Evolutionary conservation across 176 grass and related monocot species (phyloP).

Genomic region (Oryza longistaminata): DNA sequence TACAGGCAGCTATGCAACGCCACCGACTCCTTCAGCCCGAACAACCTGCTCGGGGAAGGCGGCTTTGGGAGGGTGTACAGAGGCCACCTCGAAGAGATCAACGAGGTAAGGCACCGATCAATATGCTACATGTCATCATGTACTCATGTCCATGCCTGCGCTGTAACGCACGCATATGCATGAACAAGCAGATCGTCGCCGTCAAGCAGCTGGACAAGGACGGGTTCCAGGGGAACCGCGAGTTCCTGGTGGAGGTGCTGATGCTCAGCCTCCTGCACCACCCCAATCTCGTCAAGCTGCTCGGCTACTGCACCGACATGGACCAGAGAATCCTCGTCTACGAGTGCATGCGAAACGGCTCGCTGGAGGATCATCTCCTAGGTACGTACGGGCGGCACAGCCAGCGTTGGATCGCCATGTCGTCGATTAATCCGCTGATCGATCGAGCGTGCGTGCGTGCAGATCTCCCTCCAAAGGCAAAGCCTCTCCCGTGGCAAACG

Average conservation of each 20-base stretch:
- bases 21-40: conserved; percentile 57
- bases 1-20: conserved; percentile 53
- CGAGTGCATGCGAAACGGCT: conserved; percentile 77
- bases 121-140: not conserved
- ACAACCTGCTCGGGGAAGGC: conserved; percentile 77
- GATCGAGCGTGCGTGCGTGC: not conserved
- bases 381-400: conserved; percentile 20
- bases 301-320: conserved; percentile 69
- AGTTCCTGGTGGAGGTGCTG: conserved; percentile 87
- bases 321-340: conserved; percentile 79
- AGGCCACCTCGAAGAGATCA: conserved; percentile 51
- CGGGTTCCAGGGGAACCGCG: conserved; percentile 73
- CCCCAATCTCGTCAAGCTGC: conserved; percentile 72
- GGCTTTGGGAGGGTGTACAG: conserved; percentile 87
- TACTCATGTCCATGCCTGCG: not conserved
- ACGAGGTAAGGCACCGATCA: conserved; percentile 26
- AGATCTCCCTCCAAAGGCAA: conserved; percentile 46
- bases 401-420: too few relatives aligned
- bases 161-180: not conserved
- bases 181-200: conserved; percentile 46
- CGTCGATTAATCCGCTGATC: not conserved
- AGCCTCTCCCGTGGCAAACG: conserved; percentile 64
- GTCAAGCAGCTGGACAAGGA: conserved; percentile 82
- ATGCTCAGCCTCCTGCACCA: conserved; percentile 87
- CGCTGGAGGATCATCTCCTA: conserved; percentile 72